Evolutionary conservation across 768 basidiomycete species (phyloP), one percentile per base, ranked within the genome.

Genomic region (Melanogaster broomeanus): DNA sequence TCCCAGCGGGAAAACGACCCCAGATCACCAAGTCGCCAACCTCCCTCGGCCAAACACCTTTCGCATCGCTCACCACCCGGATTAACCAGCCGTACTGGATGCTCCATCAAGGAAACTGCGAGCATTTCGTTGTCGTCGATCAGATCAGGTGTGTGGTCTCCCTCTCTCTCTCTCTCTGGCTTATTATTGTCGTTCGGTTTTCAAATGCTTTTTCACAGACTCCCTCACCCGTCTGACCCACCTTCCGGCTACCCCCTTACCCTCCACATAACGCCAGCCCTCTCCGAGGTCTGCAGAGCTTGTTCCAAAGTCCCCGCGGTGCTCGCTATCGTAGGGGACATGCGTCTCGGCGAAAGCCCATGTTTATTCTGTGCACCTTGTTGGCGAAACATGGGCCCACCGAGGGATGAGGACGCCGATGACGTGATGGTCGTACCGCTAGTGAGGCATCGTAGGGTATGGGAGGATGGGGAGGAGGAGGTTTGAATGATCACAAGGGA

Each of bases 61-160:
- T 92, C 35, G 66, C 73, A 1, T 77, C 82, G 1, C 76, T 93
- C 21, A 69, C 74, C 4, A 66, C 92, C 19, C 78, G 84, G 28
- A 65, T 90, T 33, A 80, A 88, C 57, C 77, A 87, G 60, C 92
- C 92, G 1, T 93, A 93, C 57, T 90, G 87, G 83, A 71, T 93
- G 48, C 72, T 92, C 16, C 91, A 93, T 61, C 78, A 79, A 48
- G 91, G 90, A 30, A 86, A 82, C 59, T 93, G 91, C 61, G 89
- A 92, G 58, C 91, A 93, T 61, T 88, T 85, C 63, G 57, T 91
- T 19, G 78, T 87, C 19, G 55, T 93, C 34, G 83, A 90, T 52
- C 79, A 87, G 55, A 84, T 93, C 53, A 78, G 92, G 91, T 82
- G 59, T 37, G 28, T 24, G 27, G 24, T 28, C 42, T 45, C 22